Evolutionary conservation across 345 rosid genomes (phyloP), one percentile per base, ranked within the genome.

Genomic region (Salix caprea): DNA sequence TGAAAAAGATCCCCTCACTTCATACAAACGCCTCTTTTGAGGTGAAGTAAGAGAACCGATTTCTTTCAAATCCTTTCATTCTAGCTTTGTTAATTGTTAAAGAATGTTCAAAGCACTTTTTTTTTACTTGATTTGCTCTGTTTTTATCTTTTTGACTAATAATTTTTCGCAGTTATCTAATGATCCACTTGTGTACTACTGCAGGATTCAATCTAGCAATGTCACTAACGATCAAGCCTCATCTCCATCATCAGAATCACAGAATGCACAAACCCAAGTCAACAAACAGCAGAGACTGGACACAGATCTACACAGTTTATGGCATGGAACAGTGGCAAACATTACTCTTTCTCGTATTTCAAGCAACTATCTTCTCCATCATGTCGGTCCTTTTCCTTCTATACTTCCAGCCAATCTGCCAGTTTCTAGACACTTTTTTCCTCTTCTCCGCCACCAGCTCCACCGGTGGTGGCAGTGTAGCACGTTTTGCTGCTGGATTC

Each of bases 251-350:
- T 68, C 32, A 32, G 48, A 36, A 64, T n/a, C 75, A 60, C n/a
- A 78, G 69, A 81, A 56, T 21, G 18, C 74, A 76, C 9, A 81
- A 71, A 74, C 19, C 82, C 50, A 26, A 71, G 28, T 40, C 89
- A 3, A 75, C 86, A 10, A 76, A 11, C 36, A 74, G 10, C 44
- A 82, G 89, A 72, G 97, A 95, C 39, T 93, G 97, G 97, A 78
- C 90, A 69, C 99, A 93, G 98, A 93, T 95, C 93, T 95, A 93
- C 79, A 88, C 90, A 4, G 88, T 93, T 23, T 95, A 95, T 84
- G 99, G 99, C 68, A 83, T 95, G 81, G 96, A 95, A 66, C 97
- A 95, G 70, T 91, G 97, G 91, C 94, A 90, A 73, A 93, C 96
- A 4, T 84, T 95, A 28, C 58, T 90, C 73, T 91, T 95, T 83